Evolutionary conservation across 1,284 basidiomycete genomes (phyloP), one percentile per base, ranked within the genome.

Genomic region (Leucoagaricus sp.): DNA sequence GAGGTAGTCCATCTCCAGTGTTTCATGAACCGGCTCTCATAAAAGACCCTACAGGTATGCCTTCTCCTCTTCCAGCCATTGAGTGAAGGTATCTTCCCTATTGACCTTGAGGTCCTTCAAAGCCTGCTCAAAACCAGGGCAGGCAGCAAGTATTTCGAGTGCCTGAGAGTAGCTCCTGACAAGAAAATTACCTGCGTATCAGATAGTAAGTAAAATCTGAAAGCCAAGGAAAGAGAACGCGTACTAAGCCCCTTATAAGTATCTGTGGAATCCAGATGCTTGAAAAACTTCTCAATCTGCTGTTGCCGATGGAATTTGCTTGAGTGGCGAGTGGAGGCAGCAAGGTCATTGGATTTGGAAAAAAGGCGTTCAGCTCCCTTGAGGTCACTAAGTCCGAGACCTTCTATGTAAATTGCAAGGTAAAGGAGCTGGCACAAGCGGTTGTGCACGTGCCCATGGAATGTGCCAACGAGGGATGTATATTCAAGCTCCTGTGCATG

Each of bases 371-470:
- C 66, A 49, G 65, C 68, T 1, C 60, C 64, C 44, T 73, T 70
- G 13, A 70, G 57, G 50, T 72, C 67, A 50, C 72, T 69, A 0
- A 72, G 53, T 0, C 72, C 72, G 38, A 68, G 57, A 1, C 67
- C 66, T 4, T 61, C 25, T 8, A 67, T 53, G 50, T 71, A 70
- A 3, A 59, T 66, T 3, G 68, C 49, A 6, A 70, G 64, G 48
- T 58, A 56, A 0, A 21, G 29, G 0, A 69, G 58, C 52, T 74
- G 70, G 53, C 71, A 71, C 1, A 65, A 46, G 3, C 65, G 61
- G 19, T 67, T 66, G 49, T 74, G 72, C 0, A 65, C 67, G 59
- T 71, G 69, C 0, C 69, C 69, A 47, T 69, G 67, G 25, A 75
- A 75, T 0, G 68, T 55, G 1, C 65, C 66, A 2, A 73, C 67